Percentiles rank a stretch among this genome's conserved stretches.
Conservation (phyloP, 2,329 filamentous ascomycete species). For the Calonectria naviculata region DNA sequence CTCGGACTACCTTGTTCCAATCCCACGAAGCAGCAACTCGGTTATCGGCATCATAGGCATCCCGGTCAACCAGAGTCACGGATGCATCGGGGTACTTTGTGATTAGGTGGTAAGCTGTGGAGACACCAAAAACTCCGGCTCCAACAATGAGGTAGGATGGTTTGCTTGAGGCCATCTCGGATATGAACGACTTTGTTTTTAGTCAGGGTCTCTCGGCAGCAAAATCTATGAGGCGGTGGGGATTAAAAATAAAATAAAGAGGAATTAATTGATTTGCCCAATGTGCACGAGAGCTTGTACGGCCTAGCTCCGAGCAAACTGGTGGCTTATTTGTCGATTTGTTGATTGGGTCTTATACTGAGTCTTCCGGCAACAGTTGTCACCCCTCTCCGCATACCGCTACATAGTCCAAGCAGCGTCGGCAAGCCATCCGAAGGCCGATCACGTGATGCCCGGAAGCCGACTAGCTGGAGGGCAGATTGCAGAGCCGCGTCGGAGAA, state of each 20-base stretch:
- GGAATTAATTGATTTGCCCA: neutral
- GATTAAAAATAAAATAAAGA: neutral
- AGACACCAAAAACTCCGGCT: constrained; percentile 73
- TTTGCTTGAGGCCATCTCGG: constrained; percentile 34
- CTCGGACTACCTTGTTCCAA: constrained; percentile 78
- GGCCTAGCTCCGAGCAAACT: neutral
- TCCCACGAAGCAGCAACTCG: constrained; percentile 75
- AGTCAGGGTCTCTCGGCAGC: neutral
- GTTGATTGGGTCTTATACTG: constrained; percentile 9
- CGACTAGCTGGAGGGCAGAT: neutral
- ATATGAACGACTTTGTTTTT: neutral
- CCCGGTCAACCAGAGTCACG: constrained; percentile 69
- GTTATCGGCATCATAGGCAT: constrained; percentile 58
- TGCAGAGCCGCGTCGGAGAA: neutral
- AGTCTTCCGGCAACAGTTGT: neutral
- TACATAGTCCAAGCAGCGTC: neutral
- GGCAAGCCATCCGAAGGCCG: neutral
- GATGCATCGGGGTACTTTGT: constrained; percentile 59
- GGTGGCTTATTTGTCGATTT: neutral
- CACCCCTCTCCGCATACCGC: neutral
- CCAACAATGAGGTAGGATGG: constrained; percentile 69
- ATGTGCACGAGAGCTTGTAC: neutral
- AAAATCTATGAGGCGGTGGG: neutral
- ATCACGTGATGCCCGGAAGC: neutral
- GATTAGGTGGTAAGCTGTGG: constrained; percentile 72